These are phyloP conservation scores for Colletotrichum plurivorum DNA, from an alignment of 2,329 filamentous ascomycete genomes.

Conservation along the genomic window DNA sequence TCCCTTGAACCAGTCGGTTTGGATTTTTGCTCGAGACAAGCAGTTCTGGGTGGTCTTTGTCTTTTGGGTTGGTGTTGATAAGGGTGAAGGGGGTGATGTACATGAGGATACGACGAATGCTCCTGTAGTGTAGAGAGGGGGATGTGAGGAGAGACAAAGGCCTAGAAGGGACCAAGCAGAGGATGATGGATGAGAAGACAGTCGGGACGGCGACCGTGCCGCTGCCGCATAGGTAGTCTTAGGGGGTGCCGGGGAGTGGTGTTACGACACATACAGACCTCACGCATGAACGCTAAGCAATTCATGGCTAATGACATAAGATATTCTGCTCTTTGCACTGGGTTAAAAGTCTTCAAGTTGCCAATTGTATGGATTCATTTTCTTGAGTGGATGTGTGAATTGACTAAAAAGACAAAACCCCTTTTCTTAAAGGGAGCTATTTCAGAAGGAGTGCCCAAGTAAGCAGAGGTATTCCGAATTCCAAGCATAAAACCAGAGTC, in stretches of 20 bases:
- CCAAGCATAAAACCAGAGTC: neutral
- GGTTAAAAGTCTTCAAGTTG: no score
- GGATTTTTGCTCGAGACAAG: conserved; percentile 24
- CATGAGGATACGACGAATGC: conserved; percentile 1
- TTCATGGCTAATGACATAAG: conserved; percentile 38
- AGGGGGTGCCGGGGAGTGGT: conserved; percentile 9
- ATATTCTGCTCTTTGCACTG: neutral
- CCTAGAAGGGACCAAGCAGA: neutral
- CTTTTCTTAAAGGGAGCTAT: neutral
- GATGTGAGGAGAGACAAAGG: conserved; percentile 1
- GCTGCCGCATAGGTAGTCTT: conserved; percentile 28
- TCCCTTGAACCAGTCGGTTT: conserved; percentile 4
- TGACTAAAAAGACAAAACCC: no score
- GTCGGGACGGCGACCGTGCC: conserved; percentile 4
- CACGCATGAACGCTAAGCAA: conserved; percentile 37
- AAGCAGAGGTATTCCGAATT: neutral
- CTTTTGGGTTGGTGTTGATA: conserved; percentile 11
- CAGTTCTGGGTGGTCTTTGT: conserved; percentile 24
- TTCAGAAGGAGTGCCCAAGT: neutral
- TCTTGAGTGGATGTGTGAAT: no score
- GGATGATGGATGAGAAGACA: conserved; percentile 21
- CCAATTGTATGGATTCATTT: no score
- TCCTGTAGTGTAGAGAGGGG: neutral
- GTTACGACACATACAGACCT: conserved; percentile 30
- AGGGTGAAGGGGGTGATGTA: neutral